These are phyloP conservation scores for Verticillium alfalfae DNA, from an alignment of 2,329 filamentous ascomycete genomes.

Conservation along the genomic window DNA sequence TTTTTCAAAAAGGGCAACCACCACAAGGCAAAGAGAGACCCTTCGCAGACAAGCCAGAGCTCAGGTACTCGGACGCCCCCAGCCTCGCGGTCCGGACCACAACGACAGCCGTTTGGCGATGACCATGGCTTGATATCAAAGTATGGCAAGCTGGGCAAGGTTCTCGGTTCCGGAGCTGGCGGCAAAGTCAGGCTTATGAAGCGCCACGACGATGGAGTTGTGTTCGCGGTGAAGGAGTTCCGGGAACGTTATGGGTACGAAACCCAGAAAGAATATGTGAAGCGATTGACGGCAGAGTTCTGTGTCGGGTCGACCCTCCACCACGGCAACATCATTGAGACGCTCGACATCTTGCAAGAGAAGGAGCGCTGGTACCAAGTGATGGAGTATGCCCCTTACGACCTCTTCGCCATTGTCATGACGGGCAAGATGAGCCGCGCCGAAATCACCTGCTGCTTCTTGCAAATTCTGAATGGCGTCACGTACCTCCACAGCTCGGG, in stretches of 20 bases:
- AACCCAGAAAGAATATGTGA: slow-evolving; percentile 90
- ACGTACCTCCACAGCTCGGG: slow-evolving; percentile 94
- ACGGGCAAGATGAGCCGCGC: slow-evolving; percentile 93
- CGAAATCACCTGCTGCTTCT: slow-evolving; percentile 83
- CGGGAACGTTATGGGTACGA: slow-evolving; percentile 88
- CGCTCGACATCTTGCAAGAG: slow-evolving; percentile 92
- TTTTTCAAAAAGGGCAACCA: slow-evolving; percentile 81
- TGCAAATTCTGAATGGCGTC: slow-evolving; percentile 92
- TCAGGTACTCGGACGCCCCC: slow-evolving; percentile 43
- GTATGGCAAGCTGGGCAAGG: slow-evolving; percentile 92
- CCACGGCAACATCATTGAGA: slow-evolving; percentile 98
- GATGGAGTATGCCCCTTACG: slow-evolving; percentile 96
- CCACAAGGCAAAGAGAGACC: slow-evolving; percentile 63
- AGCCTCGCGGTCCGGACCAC: slow-evolving; percentile 26
- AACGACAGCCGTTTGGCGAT: slow-evolving; percentile 74
- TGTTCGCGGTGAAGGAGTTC: slow-evolving; percentile 98
- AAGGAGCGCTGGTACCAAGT: slow-evolving; percentile 95
- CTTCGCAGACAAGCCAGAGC: neutral
- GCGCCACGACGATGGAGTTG: slow-evolving; percentile 82
- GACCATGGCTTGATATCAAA: slow-evolving; percentile 87
- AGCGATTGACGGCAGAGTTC: slow-evolving; percentile 97
- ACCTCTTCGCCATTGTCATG: slow-evolving; percentile 98
- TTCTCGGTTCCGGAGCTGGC: slow-evolving; percentile 88
- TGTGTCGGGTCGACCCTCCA: slow-evolving; percentile 96
- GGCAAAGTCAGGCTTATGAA: slow-evolving; percentile 94